Percentiles rank a stretch among this genome's conserved stretches.
These are phyloP conservation scores for Phialocephala subalpina DNA, from an alignment of 2,329 filamentous ascomycete genomes.

Conservation along the genomic window DNA sequence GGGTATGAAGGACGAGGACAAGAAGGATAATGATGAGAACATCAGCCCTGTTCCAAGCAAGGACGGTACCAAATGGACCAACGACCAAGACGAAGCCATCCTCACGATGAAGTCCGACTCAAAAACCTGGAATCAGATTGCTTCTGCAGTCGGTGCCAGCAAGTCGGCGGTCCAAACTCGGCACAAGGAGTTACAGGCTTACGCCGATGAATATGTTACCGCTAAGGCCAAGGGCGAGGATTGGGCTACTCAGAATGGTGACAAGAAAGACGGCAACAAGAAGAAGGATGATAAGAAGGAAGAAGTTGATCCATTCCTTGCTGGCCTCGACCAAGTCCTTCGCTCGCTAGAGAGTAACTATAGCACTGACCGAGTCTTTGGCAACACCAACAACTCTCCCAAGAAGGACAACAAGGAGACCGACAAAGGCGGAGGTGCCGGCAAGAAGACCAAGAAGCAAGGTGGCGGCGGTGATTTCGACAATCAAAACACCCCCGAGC, in stretches of 20 bases:
- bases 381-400: too few relatives aligned
- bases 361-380: too few relatives aligned
- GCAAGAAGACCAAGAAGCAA: not conserved
- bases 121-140: slow-evolving; percentile 32
- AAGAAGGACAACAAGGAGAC: not conserved
- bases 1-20: too few relatives aligned
- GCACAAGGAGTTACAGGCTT: slow-evolving; percentile 25
- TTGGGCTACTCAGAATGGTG: not conserved
- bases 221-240: not conserved
- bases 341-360: too few relatives aligned
- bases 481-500: not conserved
- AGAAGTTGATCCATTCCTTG: too few relatives aligned
- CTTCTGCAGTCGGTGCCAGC: slow-evolving; percentile 11
- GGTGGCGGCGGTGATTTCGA: not conserved
- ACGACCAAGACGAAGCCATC: slow-evolving; percentile 3
- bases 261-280: not conserved
- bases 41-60: not conserved
- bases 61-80: not conserved
- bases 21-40: not conserved
- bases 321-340: too few relatives aligned
- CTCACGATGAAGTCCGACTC: not conserved
- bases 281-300: not conserved
- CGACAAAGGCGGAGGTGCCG: not conserved
- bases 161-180: slow-evolving; percentile 31
- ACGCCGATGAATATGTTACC: not conserved